These are phyloP conservation scores for Fraxinus latifolia DNA, from an alignment of 305 asterid species.

Conservation along the genomic window DNA sequence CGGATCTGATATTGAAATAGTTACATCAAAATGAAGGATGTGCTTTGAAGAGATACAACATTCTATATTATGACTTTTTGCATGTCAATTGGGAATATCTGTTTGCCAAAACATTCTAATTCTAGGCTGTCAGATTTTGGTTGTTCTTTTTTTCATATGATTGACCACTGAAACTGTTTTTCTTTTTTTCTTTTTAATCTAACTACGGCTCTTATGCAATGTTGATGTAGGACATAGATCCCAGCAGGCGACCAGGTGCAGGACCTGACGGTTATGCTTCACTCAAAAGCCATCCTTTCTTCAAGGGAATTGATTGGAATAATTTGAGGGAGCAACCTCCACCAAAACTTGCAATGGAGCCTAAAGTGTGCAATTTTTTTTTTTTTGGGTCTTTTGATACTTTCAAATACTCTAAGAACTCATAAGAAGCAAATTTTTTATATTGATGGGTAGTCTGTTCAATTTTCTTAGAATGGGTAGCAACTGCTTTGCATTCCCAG, in stretches of 20 bases:
- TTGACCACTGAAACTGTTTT: neutral
- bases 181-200: neutral
- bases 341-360: conserved; percentile 70
- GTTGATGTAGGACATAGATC: conserved; percentile 71
- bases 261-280: conserved; percentile 79
- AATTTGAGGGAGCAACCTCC: conserved; percentile 67
- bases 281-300: conserved; percentile 82
- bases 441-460: neutral
- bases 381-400: neutral
- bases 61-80: neutral
- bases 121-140: neutral
- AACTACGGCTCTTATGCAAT: neutral
- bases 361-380: conserved; percentile 42
- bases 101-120: neutral
- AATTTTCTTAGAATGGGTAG: neutral
- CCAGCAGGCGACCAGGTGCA: conserved; percentile 90
- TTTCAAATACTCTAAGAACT: conserved; percentile 5
- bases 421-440: neutral
- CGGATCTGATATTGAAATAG: neutral
- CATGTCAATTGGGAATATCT: neutral
- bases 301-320: conserved; percentile 71
- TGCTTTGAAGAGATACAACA: neutral
- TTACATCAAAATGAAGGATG: neutral
- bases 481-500: neutral
- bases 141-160: neutral